These are phyloP conservation scores for Arctium minus DNA, from an alignment of 129 eudicot genomes.

Conservation along the genomic window DNA sequence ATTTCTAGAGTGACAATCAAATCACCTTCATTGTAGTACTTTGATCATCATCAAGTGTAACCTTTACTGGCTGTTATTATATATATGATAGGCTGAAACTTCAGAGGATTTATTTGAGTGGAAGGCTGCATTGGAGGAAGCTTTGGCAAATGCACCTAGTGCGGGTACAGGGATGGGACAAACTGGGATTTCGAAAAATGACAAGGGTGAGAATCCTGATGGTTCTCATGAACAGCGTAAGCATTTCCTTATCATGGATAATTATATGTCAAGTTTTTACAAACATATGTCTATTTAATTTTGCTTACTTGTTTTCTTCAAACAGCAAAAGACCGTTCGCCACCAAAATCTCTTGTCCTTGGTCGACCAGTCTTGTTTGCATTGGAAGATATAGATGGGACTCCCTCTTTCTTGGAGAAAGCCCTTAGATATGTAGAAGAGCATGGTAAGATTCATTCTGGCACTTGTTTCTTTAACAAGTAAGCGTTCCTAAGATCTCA, in stretches of 20 bases:
- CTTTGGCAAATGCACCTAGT: conserved; percentile 79
- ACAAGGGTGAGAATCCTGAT: conserved; percentile 54
- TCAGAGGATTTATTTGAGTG: conserved; percentile 75
- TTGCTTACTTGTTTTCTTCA: conserved; percentile 10
- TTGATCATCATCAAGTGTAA: neutral
- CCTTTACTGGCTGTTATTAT: conserved; percentile 2
- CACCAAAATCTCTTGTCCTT: conserved; percentile 66
- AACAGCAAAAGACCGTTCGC: conserved; percentile 61
- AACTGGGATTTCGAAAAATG: conserved; percentile 61
- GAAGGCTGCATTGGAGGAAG: conserved; percentile 91
- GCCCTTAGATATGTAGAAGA: conserved; percentile 88
- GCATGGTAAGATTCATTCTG: conserved; percentile 54
- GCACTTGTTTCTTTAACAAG: neutral
- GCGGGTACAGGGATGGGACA: conserved; percentile 54
- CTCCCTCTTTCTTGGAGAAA: conserved; percentile 95
- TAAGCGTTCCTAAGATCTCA: neutral
- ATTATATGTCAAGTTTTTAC: neutral
- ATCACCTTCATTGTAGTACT: neutral
- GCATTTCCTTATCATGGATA: conserved; percentile 18
- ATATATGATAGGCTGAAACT: conserved; percentile 74
- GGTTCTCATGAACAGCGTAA: conserved; percentile 61
- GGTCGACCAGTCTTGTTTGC: conserved; percentile 96
- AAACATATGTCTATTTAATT: neutral
- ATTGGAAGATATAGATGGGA: conserved; percentile 92
- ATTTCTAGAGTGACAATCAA: neutral